A percentile compares a stretch with the other conserved stretches of the same genome.
These are phyloP conservation scores for Pichia membranifaciens DNA, from an alignment of 805 yeast species.

Conservation along the genomic window DNA sequence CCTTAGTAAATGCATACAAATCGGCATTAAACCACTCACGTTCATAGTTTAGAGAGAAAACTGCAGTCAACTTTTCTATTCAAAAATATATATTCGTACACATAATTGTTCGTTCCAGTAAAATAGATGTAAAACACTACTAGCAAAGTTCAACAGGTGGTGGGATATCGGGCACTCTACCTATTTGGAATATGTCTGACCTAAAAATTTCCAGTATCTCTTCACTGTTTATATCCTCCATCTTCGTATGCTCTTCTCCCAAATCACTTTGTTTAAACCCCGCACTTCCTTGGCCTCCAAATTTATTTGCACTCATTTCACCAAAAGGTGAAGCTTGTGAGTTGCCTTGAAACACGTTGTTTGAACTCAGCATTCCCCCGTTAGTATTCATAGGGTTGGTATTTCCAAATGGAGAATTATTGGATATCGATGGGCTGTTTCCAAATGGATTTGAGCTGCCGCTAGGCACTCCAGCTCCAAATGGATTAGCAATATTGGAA, in stretches of 20 bases:
- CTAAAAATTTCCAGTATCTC: constrained; percentile 43
- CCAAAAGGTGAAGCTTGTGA: constrained; percentile 11
- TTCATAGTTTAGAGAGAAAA: background rate
- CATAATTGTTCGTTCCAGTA: background rate
- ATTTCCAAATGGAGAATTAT: background rate
- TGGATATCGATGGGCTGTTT: constrained; percentile 1
- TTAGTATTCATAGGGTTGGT: background rate
- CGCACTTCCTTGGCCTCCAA: background rate
- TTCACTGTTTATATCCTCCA: constrained; percentile 38
- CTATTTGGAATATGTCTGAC: constrained; percentile 45
- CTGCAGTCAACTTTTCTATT: background rate
- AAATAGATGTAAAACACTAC: background rate
- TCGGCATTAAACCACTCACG: background rate
- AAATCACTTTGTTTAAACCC: constrained; percentile 20
- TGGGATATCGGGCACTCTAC: constrained; percentile 64
- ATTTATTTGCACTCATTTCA: background rate
- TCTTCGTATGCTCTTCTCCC: constrained; percentile 22
- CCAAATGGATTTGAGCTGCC: constrained; percentile 23
- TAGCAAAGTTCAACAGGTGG: constrained; percentile 53
- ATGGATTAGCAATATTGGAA: constrained; percentile 6
- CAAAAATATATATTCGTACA: background rate
- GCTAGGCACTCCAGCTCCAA: constrained; percentile 13
- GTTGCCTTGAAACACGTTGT: background rate
- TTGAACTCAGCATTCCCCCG: background rate
- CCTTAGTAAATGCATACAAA: constrained; percentile 6